These are phyloP conservation scores for Colletotrichum sp. DNA, from an alignment of 2,329 filamentous ascomycete species.

Conservation along the genomic window DNA sequence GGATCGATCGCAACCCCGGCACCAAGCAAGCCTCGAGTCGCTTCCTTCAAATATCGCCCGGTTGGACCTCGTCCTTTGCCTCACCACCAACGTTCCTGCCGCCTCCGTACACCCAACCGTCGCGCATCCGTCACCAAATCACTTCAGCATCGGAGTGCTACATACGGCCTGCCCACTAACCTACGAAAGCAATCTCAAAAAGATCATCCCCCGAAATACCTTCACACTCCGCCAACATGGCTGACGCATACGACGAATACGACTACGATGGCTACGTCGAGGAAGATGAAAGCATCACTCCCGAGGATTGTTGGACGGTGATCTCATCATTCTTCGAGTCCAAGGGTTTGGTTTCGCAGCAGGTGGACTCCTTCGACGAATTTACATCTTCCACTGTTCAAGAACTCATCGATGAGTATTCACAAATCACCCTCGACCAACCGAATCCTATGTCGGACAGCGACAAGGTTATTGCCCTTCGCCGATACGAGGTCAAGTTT, in stretches of 20 bases:
- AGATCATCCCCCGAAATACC: background rate
- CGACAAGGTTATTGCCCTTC: constrained; percentile 81
- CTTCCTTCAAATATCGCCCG: background rate
- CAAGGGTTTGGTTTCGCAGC: constrained; percentile 95
- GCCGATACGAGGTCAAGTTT: constrained; percentile 95
- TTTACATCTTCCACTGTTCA: constrained; percentile 95
- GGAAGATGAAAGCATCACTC: constrained; percentile 79
- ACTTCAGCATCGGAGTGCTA: background rate
- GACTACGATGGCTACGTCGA: constrained; percentile 72
- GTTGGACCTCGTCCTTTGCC: background rate
- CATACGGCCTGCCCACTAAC: background rate
- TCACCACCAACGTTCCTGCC: background rate
- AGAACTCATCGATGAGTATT: constrained; percentile 91
- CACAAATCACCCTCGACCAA: constrained; percentile 90
- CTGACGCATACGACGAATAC: constrained; percentile 62
- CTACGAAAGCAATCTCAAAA: background rate
- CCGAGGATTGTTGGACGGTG: constrained; percentile 98
- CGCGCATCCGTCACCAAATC: background rate
- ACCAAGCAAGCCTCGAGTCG: background rate
- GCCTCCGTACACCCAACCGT: background rate
- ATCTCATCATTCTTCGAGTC: constrained; percentile 96
- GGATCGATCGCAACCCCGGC: constrained; percentile 8
- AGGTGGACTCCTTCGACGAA: constrained; percentile 98
- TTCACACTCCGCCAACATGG: constrained; percentile 44
- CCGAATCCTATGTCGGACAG: constrained; percentile 79